Conservation (phyloP, 2,329 filamentous ascomycete genomes). For the Colletotrichum liaoningense region DNA sequence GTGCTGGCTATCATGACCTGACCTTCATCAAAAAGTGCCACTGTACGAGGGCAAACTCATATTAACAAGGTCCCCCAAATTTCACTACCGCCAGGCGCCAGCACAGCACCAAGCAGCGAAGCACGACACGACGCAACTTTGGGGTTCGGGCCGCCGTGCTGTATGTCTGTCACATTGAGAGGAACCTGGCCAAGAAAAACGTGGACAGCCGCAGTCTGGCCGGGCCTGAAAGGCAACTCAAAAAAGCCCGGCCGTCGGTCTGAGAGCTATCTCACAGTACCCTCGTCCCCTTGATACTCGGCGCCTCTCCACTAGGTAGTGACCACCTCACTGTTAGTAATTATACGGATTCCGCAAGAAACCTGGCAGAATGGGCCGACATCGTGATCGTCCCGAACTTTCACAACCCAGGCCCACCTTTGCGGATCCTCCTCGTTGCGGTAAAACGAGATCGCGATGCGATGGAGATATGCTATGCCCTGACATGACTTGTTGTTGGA, state of each 20-base stretch:
- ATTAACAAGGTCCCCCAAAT: not conserved
- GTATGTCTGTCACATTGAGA: not conserved
- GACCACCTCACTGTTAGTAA: not conserved
- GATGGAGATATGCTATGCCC: not conserved
- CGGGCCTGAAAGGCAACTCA: not conserved
- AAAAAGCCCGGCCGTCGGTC: not conserved
- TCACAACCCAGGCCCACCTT: slow-evolving; percentile 14
- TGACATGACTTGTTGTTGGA: not conserved
- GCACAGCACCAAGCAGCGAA: too few species aligned
- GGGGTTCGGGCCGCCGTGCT: not conserved
- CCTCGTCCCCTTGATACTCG: not conserved
- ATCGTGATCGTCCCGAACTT: slow-evolving; percentile 33
- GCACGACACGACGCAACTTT: not conserved
- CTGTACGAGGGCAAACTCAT: not conserved
- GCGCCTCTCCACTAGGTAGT: too few species aligned
- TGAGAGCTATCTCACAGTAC: not conserved
- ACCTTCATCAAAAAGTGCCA: not conserved
- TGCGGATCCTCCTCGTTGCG: not conserved
- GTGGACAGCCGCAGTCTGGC: not conserved
- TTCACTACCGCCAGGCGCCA: not conserved
- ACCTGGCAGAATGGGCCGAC: slow-evolving; percentile 16
- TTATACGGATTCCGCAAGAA: not conserved
- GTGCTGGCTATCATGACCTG: not conserved
- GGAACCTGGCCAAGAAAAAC: not conserved
- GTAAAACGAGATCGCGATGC: not conserved